phyloP scores from a whole-genome alignment of 352 stramenopile genomes.

The Elongisporangium undulatum region DNA sequence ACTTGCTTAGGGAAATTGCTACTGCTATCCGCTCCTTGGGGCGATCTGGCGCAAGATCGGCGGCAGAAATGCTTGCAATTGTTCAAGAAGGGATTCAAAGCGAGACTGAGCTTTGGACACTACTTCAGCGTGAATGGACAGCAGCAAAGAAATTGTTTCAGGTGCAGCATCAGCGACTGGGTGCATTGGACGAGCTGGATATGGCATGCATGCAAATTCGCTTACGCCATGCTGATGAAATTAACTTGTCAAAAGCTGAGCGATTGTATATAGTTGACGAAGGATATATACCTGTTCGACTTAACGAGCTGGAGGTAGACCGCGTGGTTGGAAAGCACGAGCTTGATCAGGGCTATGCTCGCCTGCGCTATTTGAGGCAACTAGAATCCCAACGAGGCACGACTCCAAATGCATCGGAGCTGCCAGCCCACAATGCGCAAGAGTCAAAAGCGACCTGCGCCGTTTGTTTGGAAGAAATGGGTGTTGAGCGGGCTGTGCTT shows the following conservation, averaged over 20 bases:
- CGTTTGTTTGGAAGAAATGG: conserved; percentile 78
- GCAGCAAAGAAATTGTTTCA: conserved; percentile 64
- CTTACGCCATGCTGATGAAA: conserved; percentile 36
- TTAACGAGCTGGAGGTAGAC: conserved; percentile 38
- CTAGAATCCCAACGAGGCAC: conserved; percentile 20
- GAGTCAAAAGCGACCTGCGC: conserved; percentile 26
- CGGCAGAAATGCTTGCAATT: no score
- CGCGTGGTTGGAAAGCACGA: conserved; percentile 30
- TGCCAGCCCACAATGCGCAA: not conserved
- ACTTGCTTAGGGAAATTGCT: conserved; percentile 58
- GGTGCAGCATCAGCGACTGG: conserved; percentile 63
- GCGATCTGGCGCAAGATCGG: not conserved
- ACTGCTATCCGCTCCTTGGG: conserved; percentile 15
- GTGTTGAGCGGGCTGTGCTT: conserved; percentile 62
- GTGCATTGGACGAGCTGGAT: conserved; percentile 63
- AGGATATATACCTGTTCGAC: conserved; percentile 36
- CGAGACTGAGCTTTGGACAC: conserved; percentile 43
- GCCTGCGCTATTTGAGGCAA: conserved; percentile 60
- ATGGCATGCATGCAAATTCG: conserved; percentile 76
- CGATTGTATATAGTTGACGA: conserved; percentile 54
- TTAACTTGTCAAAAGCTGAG: conserved; percentile 26
- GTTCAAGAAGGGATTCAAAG: conserved; percentile 25
- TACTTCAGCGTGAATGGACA: conserved; percentile 47
- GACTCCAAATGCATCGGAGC: no score
- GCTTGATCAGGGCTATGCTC: conserved; percentile 41